Conservation (phyloP, 495 filamentous ascomycete species). For the Amniculicola lignicola region DNA sequence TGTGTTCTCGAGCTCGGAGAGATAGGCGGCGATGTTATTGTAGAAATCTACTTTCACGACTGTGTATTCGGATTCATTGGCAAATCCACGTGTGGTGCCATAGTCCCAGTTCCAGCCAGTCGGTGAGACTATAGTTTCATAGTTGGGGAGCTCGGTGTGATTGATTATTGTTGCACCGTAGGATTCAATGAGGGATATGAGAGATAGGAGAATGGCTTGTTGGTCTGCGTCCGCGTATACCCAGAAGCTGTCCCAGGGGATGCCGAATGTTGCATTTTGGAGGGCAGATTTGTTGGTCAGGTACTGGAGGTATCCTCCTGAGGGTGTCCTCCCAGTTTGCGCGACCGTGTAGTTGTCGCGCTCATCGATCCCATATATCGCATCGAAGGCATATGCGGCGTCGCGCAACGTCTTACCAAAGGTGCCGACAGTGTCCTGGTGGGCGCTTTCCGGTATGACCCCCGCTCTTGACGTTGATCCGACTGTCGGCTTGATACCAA, state of each 20-base stretch:
- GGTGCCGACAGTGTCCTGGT: slow-evolving; percentile 66
- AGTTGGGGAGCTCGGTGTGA: slow-evolving; percentile 63
- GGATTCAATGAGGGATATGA: slow-evolving; percentile 53
- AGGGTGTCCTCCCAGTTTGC: slow-evolving; percentile 53
- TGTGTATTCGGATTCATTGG: slow-evolving; percentile 69
- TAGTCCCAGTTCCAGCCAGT: slow-evolving; percentile 73
- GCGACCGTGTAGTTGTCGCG: slow-evolving; percentile 60
- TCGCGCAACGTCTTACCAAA: slow-evolving; percentile 66
- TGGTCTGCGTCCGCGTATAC: slow-evolving; percentile 52
- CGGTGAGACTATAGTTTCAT: slow-evolving; percentile 58
- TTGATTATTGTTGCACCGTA: slow-evolving; percentile 70
- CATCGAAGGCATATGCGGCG: slow-evolving; percentile 63
- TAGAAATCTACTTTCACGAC: slow-evolving; percentile 74
- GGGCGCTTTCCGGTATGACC: slow-evolving; percentile 62
- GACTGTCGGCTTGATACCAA: slow-evolving; percentile 68
- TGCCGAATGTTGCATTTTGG: slow-evolving; percentile 61
- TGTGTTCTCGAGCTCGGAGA: slow-evolving; percentile 63
- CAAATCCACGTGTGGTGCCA: slow-evolving; percentile 57
- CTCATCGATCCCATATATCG: slow-evolving; percentile 58
- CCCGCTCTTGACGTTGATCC: slow-evolving; percentile 60
- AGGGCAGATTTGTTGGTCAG: slow-evolving; percentile 53
- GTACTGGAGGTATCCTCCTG: slow-evolving; percentile 54
- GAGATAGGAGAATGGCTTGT: slow-evolving; percentile 49
- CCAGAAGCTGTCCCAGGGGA: slow-evolving; percentile 72
- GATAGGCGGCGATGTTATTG: slow-evolving; percentile 66